These are phyloP conservation scores for Eutrema japonicum DNA, from an alignment of 345 rosid genomes.

Conservation along the genomic window DNA sequence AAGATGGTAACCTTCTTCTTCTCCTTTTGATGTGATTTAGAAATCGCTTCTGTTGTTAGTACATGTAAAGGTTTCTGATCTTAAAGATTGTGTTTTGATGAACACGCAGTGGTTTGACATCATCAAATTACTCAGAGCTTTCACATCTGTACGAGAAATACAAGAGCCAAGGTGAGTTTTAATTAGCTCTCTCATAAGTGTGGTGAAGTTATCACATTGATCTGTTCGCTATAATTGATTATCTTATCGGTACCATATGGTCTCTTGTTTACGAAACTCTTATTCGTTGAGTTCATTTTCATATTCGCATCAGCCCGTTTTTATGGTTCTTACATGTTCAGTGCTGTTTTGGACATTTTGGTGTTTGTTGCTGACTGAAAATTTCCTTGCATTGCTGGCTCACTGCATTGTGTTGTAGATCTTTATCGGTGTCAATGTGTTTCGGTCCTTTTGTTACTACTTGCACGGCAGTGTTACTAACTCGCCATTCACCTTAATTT, in stretches of 20 bases:
- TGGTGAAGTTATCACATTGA: neutral
- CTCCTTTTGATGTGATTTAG: neutral
- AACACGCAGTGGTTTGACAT: slow-evolving; percentile 70
- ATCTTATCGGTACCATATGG: neutral
- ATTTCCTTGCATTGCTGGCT: neutral
- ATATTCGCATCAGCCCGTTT: neutral
- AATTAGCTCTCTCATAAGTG: neutral
- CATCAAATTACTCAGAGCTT: slow-evolving; percentile 87
- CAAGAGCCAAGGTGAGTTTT: slow-evolving; percentile 75
- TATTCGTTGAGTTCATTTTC: neutral
- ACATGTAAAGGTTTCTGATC: neutral
- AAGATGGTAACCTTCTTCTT: slow-evolving; percentile 60
- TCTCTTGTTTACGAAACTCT: neutral
- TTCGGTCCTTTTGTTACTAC: neutral
- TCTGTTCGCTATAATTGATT: neutral
- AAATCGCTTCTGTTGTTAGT: neutral
- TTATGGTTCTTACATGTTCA: neutral
- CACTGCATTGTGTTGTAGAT: neutral
- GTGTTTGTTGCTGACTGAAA: neutral
- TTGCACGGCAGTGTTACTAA: neutral
- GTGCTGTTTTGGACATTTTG: neutral
- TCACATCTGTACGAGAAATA: slow-evolving; percentile 81
- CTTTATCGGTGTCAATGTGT: neutral
- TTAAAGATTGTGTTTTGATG: slow-evolving; percentile 37
- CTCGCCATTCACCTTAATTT: neutral